Evolutionary conservation across 75 land plant genomes (phyloP).

Genomic region (Isoetes taiwanensis): DNA sequence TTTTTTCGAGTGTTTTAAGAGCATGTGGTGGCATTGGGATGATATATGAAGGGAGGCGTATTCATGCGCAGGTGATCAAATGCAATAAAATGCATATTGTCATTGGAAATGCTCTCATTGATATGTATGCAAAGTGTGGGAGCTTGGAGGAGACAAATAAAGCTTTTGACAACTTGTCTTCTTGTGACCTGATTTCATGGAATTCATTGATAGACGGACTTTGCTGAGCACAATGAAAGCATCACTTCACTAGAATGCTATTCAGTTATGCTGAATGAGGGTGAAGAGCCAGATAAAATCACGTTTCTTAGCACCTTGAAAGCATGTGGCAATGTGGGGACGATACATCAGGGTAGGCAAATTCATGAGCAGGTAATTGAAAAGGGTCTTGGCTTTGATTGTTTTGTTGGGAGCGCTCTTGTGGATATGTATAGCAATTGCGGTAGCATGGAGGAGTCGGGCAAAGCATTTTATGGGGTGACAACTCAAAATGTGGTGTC

Average conservation of each 20-base stretch:
- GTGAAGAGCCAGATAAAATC: too few relatives aligned
- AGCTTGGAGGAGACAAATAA: conserved; percentile 19
- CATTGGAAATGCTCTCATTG: conserved; percentile 39
- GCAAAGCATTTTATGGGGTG: conserved; percentile 6
- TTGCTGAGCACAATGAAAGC: too few relatives aligned
- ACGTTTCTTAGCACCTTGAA: too few relatives aligned
- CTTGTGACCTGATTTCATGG: conserved; percentile 41
- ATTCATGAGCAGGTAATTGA: conserved; percentile 6
- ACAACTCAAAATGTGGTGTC: neutral
- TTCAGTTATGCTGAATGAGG: too few relatives aligned
- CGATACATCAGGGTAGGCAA: too few relatives aligned
- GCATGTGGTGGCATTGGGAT: too few relatives aligned
- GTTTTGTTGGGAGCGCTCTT: conserved; percentile 5
- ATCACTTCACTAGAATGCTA: too few relatives aligned
- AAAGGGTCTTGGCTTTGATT: neutral
- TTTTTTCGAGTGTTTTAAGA: too few relatives aligned
- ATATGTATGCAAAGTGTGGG: conserved; percentile 52
- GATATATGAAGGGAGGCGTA: too few relatives aligned
- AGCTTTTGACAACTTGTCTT: conserved; percentile 33
- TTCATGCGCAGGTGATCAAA: too few relatives aligned
- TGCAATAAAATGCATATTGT: conserved; percentile 14
- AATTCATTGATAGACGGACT: conserved; percentile 46
- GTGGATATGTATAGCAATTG: conserved; percentile 8
- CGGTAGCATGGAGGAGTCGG: neutral
- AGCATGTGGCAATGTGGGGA: too few relatives aligned